Base-by-base conservation (phyloP, 306 rosid species). In the Fragaria iinumae region DNA sequence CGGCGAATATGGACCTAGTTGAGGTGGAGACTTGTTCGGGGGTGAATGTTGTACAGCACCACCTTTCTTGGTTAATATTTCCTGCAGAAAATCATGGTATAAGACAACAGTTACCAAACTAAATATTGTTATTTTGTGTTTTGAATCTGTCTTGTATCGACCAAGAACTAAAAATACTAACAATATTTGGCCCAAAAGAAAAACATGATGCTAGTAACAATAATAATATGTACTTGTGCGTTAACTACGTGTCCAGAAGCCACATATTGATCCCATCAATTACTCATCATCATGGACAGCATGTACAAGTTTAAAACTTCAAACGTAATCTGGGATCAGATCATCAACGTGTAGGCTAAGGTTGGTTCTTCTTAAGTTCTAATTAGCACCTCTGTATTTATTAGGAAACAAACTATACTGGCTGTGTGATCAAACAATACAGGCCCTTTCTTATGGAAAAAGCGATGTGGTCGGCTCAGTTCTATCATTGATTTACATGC, bases 1-100 rank as follows among this genome's bases (percentile, higher is more conserved):
- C 92, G 97, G 98, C 11, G 97, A 95, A 95, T 97, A 95, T 77
- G 98, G 98, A 77, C 93, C 83, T 41, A 86, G 93, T 82, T 87
- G 91, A 1, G 84, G 93, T 78, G 87, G 90, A 79, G 86, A 79
- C 83, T 91, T 95, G 52, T 95, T 90, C 0, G 93, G 89, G 43
- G 98, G 98, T 78, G 97, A 92, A 71, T 95, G 84, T 88, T 92
- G 97, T 27, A 95, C 97, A 25, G 97, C 96, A 5, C 98, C 98
- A 27, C 96, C 65, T 85, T 95, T 95, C 79, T 75, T 84, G 34
- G 93, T 88, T 67, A 92, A 79, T 72, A 95, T 83, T 79, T 88
- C 97, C 98, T 95, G 86, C 80, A 79, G 25, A 85, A n/a, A 41
- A 76, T 74, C 71, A 76, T 48, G 56, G 48, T 38, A 67, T 71